Evolutionary conservation across 371 early-diverging fungal genomes (phyloP), one percentile per base, ranked within the genome.

Genomic region (Syncephalastrum contaminatum): DNA sequence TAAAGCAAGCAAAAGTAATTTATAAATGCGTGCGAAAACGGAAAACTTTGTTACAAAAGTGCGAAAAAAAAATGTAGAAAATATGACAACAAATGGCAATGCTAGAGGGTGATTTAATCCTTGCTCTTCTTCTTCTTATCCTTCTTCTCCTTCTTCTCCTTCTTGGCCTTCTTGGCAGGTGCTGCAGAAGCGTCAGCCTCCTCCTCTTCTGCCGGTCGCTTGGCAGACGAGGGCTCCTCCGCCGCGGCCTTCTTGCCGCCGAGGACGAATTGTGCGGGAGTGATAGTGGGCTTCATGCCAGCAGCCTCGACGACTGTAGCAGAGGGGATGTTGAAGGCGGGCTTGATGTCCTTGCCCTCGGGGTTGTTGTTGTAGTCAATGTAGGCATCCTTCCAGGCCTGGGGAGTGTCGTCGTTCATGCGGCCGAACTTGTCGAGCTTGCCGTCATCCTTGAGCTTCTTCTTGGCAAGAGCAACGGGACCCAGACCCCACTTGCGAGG

Each of bases 401-500:
- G 75, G 7, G 98, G 97, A 4, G 95, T 95, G 16, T 83, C 81
- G 5, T 90, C 92, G 59, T 85, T 96, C 43, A 84, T 76, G 59
- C 93, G 88, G 24, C 98, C 98, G 62, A 78, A 97, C 83, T 97
- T 97, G 80, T 98, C 98, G 20, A 98, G 83, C 79, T 96, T 94
- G 41, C 98, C 98, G 49, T 91, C 92, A 77, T 93, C 92, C 87
- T 95, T 89, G 69, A 98, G 59, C 83, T 93, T 91, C 89, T 98
- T 98, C 90, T 98, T 98, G 80, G 94, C 89, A 66, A 83, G 77
- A 22, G 98, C 98, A 60, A 79, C 71, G 30, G 97, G 96, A 48
- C 98, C 98, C 65, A 98, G 78, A 25, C 99, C 99, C 99, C 99
- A 99, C 56, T 90, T 84, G 52, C 95, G 89, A 47, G 97, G 97